A percentile compares a stretch with the other conserved stretches of the same genome.
These are phyloP conservation scores for Trichoderma asperellum DNA, from an alignment of 2,329 filamentous ascomycete genomes.

Conservation along the genomic window DNA sequence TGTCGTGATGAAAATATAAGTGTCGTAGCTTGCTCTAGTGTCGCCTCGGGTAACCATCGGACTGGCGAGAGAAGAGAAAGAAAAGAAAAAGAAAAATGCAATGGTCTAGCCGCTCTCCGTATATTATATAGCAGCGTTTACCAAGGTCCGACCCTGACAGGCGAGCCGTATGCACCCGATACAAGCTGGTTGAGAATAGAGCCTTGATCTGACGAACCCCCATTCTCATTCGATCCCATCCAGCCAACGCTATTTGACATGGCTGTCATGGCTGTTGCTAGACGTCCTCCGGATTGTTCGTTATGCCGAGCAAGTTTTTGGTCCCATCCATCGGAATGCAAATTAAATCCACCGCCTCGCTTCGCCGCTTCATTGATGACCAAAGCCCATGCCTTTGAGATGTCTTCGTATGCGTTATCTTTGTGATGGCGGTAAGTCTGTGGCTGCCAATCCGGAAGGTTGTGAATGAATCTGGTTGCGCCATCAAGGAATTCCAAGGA, in stretches of 20 bases:
- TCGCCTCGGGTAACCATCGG: constrained; percentile 31
- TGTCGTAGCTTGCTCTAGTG: constrained; percentile 39
- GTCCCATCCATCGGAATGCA: constrained; percentile 93
- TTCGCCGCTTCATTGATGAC: constrained; percentile 92
- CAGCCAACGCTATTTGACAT: constrained; percentile 76
- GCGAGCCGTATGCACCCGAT: constrained; percentile 61
- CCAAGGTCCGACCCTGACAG: constrained; percentile 67
- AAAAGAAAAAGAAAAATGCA: background rate
- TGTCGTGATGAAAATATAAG: constrained; percentile 34
- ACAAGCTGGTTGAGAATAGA: constrained; percentile 67
- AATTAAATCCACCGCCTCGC: constrained; percentile 82
- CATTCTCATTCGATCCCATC: constrained; percentile 59
- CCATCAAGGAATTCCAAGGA: constrained; percentile 88
- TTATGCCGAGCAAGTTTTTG: constrained; percentile 86
- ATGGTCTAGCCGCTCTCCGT: background rate
- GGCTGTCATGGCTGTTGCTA: constrained; percentile 78
- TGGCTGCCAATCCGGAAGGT: constrained; percentile 87
- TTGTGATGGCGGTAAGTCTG: constrained; percentile 90
- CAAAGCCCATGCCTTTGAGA: constrained; percentile 88
- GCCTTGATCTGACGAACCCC: constrained; percentile 48
- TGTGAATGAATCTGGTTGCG: constrained; percentile 87
- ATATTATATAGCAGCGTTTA: constrained; percentile 40
- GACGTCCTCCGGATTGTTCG: constrained; percentile 78
- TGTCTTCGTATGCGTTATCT: constrained; percentile 93
- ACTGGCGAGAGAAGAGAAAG: background rate